These are phyloP conservation scores for Parathielavia hyrcaniae DNA, from an alignment of 495 filamentous ascomycete species.

Conservation along the genomic window DNA sequence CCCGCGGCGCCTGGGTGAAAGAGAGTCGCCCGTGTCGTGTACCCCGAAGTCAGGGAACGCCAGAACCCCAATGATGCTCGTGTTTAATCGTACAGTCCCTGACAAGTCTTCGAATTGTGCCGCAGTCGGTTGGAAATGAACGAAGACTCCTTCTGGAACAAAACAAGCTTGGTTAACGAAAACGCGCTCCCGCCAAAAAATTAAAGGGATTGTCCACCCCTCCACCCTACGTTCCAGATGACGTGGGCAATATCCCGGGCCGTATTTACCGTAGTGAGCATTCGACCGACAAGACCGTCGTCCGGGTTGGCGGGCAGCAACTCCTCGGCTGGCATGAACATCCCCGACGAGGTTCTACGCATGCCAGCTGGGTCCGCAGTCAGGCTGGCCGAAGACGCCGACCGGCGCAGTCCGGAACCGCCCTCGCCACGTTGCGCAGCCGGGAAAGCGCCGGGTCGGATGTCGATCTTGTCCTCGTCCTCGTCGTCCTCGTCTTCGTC, in stretches of 20 bases:
- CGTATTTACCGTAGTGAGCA: conserved; percentile 93
- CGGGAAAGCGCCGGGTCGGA: conserved; percentile 28
- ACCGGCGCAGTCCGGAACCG: conserved; percentile 29
- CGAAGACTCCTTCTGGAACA: conserved; percentile 35
- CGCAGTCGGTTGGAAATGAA: conserved; percentile 28
- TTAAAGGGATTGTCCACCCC: conserved; percentile 47
- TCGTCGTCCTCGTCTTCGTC: conserved; percentile 60
- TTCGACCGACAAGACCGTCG: conserved; percentile 63
- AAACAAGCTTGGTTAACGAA: conserved; percentile 33
- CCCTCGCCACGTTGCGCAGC: conserved; percentile 9
- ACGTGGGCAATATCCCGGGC: conserved; percentile 93
- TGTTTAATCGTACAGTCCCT: conserved; percentile 30
- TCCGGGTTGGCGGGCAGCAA: conserved; percentile 54
- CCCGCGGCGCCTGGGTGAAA: conserved; percentile 1
- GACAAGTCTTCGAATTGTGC: conserved; percentile 25
- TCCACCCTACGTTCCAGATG: conserved; percentile 97
- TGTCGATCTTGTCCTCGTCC: conserved; percentile 46
- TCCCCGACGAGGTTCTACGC: conserved; percentile 68
- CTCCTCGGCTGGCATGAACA: conserved; percentile 79
- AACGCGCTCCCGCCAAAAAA: conserved; percentile 24
- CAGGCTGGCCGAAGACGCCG: conserved; percentile 33
- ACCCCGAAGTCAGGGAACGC: conserved; percentile 6
- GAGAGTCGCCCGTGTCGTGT: not conserved
- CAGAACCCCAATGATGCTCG: conserved; percentile 9
- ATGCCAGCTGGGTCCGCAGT: conserved; percentile 49